phyloP scores from a whole-genome alignment of 176 grass and related monocot species.

The Rhynchospora tenuis region DNA sequence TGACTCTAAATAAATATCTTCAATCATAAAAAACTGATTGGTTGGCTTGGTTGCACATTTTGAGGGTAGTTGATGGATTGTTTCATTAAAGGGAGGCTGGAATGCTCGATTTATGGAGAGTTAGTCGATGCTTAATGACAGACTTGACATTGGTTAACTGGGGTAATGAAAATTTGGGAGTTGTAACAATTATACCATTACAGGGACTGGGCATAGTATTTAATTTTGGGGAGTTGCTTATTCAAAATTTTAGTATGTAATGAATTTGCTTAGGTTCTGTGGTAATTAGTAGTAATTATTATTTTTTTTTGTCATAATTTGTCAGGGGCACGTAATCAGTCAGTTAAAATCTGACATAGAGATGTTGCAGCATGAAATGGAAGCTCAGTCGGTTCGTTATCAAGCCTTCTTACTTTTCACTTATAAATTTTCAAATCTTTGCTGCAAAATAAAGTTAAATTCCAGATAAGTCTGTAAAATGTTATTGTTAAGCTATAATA shows the following conservation, averaged over 20 bases:
- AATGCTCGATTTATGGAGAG: background rate
- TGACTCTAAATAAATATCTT: background rate
- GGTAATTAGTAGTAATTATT: background rate
- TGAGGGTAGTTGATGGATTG: background rate
- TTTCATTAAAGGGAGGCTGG: background rate
- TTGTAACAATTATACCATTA: background rate
- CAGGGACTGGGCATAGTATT: background rate
- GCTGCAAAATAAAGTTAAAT: background rate
- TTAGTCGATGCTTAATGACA: background rate
- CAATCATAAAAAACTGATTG: background rate
- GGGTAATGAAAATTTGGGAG: background rate
- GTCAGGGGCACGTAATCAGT: conserved; percentile 72
- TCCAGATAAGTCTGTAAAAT: background rate
- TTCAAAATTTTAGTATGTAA: background rate
- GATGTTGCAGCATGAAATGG: conserved; percentile 75
- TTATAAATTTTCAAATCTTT: conserved; percentile 23
- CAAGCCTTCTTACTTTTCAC: background rate
- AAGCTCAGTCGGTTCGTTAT: conserved; percentile 73
- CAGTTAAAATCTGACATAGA: conserved; percentile 93
- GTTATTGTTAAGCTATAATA: background rate
- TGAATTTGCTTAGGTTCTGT: background rate
- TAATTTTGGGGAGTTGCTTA: background rate
- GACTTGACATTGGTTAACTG: background rate
- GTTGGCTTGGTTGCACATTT: background rate
- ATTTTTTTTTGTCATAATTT: background rate